Evolutionary conservation across 768 basidiomycete genomes (phyloP).

Genomic region (Filobasidium wieringae): DNA sequence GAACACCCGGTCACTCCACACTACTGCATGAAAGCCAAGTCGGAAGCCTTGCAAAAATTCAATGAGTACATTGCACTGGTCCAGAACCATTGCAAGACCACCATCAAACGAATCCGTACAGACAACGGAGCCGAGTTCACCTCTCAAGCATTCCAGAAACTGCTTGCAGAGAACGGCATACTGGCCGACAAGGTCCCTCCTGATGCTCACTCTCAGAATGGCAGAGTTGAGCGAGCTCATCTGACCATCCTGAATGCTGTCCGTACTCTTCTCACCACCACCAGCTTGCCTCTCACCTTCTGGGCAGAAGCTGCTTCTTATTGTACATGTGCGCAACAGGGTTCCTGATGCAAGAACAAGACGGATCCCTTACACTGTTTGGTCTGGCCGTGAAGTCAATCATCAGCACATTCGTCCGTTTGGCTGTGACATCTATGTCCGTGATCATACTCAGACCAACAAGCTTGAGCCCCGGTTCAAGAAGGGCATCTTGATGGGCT

Average conservation of each 20-base stretch:
- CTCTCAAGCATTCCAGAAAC: neutral
- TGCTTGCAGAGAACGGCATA: slow-evolving; percentile 2
- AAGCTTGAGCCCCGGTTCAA: neutral
- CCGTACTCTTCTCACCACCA: slow-evolving; percentile 8
- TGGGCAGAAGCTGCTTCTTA: slow-evolving; percentile 4
- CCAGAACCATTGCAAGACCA: slow-evolving; percentile 3
- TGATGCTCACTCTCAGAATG: slow-evolving; percentile 17
- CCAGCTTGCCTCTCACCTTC: neutral
- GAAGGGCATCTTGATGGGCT: neutral
- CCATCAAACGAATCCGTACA: neutral
- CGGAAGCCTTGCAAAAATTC: neutral
- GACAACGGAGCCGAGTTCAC: slow-evolving; percentile 4
- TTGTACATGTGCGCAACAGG: neutral
- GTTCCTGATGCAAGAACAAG: neutral
- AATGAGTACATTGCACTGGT: neutral
- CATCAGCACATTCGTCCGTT: slow-evolving; percentile 2
- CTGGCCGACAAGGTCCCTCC: neutral
- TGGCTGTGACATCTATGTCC: neutral
- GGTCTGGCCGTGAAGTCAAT: neutral
- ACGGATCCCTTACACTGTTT: neutral
- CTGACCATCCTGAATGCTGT: slow-evolving; percentile 15
- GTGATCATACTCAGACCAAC: neutral
- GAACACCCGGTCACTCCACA: neutral
- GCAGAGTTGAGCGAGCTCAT: slow-evolving; percentile 13
- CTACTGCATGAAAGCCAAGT: neutral